Conservation (phyloP, 129 eudicot species). For the Centaurea solstitialis region DNA sequence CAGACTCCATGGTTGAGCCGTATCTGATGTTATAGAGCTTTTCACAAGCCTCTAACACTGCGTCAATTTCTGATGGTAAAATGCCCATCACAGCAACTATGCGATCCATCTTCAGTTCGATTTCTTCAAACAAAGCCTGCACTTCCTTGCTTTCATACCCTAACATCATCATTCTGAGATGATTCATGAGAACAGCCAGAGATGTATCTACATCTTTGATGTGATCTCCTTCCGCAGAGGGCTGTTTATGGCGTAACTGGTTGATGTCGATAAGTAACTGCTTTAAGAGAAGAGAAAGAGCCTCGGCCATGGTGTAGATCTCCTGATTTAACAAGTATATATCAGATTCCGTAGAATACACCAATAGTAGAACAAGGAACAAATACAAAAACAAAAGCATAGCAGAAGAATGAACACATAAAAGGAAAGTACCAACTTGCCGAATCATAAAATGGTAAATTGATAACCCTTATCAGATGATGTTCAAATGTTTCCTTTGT, state of each 20-base stretch:
- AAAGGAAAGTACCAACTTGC: not conserved
- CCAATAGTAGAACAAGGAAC: not conserved
- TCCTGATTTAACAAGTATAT: not conserved
- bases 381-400: not conserved
- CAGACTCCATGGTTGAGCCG: conserved; percentile 4
- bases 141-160: conserved; percentile 21
- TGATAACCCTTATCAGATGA: not conserved
- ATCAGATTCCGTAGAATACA: not conserved
- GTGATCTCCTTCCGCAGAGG: not conserved
- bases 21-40: conserved; percentile 22
- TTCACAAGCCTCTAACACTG: not conserved
- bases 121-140: not conserved
- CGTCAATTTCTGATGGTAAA: not conserved
- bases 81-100: no score
- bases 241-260: not conserved
- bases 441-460: no score
- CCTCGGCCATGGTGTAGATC: not conserved
- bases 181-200: not conserved
- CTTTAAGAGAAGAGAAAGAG: not conserved
- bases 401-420: not conserved
- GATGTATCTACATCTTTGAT: not conserved
- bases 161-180: conserved; percentile 13
- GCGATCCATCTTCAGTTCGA: not conserved
- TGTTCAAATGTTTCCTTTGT: not conserved
- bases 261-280: not conserved